Conservation (phyloP, 805 yeast species). For the Jamesozyma spencerorum region DNA sequence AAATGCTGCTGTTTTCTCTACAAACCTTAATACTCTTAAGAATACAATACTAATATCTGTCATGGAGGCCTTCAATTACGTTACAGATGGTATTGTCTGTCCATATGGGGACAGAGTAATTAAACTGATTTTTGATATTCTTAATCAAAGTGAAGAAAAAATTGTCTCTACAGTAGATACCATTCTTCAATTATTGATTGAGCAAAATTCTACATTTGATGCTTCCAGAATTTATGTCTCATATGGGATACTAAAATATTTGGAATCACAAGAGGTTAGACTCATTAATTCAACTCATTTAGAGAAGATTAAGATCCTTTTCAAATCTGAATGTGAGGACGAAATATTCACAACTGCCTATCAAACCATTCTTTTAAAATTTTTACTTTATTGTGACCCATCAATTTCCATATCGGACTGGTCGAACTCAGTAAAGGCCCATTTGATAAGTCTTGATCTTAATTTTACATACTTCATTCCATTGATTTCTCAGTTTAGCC, state of each 20-base stretch:
- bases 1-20: slow-evolving; percentile 39
- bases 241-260: slow-evolving; percentile 49
- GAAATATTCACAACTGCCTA: slow-evolving; percentile 40
- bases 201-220: slow-evolving; percentile 47
- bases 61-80: slow-evolving; percentile 55
- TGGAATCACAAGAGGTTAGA: slow-evolving; percentile 21
- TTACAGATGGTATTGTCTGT: slow-evolving; percentile 38
- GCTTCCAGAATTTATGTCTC: slow-evolving; percentile 58
- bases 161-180: slow-evolving; percentile 19
- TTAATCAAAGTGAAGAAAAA: background rate
- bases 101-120: slow-evolving; percentile 47
- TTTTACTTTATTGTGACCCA: slow-evolving; percentile 35
- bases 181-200: slow-evolving; percentile 39
- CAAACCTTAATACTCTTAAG: slow-evolving; percentile 32
- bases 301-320: slow-evolving; percentile 28
- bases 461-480: slow-evolving; percentile 28
- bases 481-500: slow-evolving; percentile 30
- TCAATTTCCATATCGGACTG: slow-evolving; percentile 18
- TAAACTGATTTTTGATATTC: slow-evolving; percentile 32
- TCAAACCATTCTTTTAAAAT: slow-evolving; percentile 44
- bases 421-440: slow-evolving; percentile 33
- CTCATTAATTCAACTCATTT: slow-evolving; percentile 25
- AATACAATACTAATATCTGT: slow-evolving; percentile 46
- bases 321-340: slow-evolving; percentile 38
- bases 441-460: slow-evolving; percentile 26